Evolutionary conservation across 2,329 filamentous ascomycete genomes (phyloP), one percentile per base, ranked within the genome.

Genomic region (Penicillium psychrosexuale): DNA sequence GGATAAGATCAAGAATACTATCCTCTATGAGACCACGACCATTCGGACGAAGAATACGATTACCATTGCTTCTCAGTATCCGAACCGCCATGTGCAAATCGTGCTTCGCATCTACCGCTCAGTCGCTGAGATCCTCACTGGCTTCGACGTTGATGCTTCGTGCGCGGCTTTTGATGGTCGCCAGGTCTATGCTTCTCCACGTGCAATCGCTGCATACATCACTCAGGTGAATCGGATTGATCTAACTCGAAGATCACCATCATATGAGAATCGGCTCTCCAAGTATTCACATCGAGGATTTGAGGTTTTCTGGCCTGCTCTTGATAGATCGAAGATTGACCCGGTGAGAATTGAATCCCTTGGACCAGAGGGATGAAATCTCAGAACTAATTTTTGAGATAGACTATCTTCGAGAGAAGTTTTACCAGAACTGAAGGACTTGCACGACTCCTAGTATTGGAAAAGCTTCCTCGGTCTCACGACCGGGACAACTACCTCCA

Each of bases 211-310:
- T 42, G 87, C 90, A 9, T 93, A 88, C 71, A 86, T 93, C 67
- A 93, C 89, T 0, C 91, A 96, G 72, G 81, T 84, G 67, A 95
- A 96, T 64, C 86, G 86, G 3, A 80, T 95, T 56, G 91, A 96
- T 66, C 79, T 96, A 34, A 86, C 84, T 4, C 83, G 91, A 19
- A 84, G 91, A 39, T 93, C 89, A 17, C 90, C 90, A 0, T 94
- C 90, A 0, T 96, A 96, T 63, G 91, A 96, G 67, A 95, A 90
- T 61, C 85, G 91, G 9, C 80, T 95, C 12, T 90, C 89, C 15
- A 95, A 95, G 70, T 93, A 96, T 70, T 89, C 88, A 13, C 89
- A 89, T 66, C 80, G 90, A 40, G 89, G 90, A 15, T 96, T 96
- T 61, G 91, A 96, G 71, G 84, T 93, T 0, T 88, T 89, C 69